A percentile compares a stretch with the other conserved stretches of the same genome.
Evolutionary conservation across 768 basidiomycete genomes (phyloP).

Genomic region (Amanita thiersii): DNA sequence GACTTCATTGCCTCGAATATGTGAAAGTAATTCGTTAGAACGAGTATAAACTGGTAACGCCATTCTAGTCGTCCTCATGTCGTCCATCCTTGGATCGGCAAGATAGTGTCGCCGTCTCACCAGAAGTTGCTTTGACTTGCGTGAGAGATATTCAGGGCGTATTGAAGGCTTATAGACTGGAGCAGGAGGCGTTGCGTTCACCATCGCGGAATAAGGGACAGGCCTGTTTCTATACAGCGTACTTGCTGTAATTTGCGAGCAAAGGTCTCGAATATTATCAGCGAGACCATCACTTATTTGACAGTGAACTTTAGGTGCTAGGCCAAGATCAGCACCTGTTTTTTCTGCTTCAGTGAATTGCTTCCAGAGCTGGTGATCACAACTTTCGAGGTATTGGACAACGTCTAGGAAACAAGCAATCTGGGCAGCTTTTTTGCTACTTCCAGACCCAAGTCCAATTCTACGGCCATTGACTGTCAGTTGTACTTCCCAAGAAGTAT

Average conservation of each 20-base stretch:
- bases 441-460: slow-evolving; percentile 72
- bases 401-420: slow-evolving; percentile 81
- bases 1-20: slow-evolving; percentile 72
- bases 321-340: slow-evolving; percentile 59
- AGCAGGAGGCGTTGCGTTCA: slow-evolving; percentile 2
- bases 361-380: slow-evolving; percentile 77
- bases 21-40: slow-evolving; percentile 55
- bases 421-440: slow-evolving; percentile 65
- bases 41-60: slow-evolving; percentile 71
- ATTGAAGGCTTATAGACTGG: slow-evolving; percentile 5
- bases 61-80: slow-evolving; percentile 60
- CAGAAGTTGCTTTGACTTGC: slow-evolving; percentile 53
- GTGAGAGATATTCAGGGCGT: slow-evolving; percentile 14
- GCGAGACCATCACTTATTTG: slow-evolving; percentile 54
- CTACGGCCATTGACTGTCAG: slow-evolving; percentile 71
- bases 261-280: slow-evolving; percentile 65
- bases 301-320: slow-evolving; percentile 65
- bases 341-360: slow-evolving; percentile 54
- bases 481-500: slow-evolving; percentile 56
- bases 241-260: slow-evolving; percentile 55
- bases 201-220: slow-evolving; percentile 12
- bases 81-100: slow-evolving; percentile 45
- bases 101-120: slow-evolving; percentile 52
- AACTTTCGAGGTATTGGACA: slow-evolving; percentile 75
- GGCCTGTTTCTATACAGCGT: slow-evolving; percentile 62